Evolutionary conservation across 2,329 filamentous ascomycete species (phyloP).

Genomic region (Trichothecium sympodiale): DNA sequence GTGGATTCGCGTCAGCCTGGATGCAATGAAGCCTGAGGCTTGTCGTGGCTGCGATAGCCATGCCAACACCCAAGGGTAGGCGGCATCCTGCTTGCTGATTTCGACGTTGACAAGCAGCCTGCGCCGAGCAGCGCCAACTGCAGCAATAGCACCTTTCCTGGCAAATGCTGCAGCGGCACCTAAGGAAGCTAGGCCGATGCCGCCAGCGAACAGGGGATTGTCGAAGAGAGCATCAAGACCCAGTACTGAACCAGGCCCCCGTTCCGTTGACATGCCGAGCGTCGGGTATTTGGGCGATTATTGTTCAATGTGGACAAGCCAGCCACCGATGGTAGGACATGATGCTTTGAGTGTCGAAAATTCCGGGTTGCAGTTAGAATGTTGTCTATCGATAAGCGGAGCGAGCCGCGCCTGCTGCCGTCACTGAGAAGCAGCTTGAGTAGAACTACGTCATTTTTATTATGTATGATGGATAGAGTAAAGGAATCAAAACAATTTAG

Average conservation of each 20-base stretch:
- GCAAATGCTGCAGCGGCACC: constrained; percentile 73
- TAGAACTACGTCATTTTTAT: too few relatives aligned
- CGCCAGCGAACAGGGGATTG: constrained; percentile 56
- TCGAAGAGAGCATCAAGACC: constrained; percentile 49
- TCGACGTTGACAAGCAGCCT: constrained; percentile 91
- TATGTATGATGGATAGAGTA: too few relatives aligned
- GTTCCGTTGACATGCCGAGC: constrained; percentile 5
- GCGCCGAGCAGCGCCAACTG: constrained; percentile 63
- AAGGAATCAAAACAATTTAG: too few relatives aligned
- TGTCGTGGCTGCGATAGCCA: constrained; percentile 84
- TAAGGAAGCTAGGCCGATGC: constrained; percentile 83
- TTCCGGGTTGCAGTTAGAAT: too few relatives aligned
- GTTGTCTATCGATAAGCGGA: too few relatives aligned
- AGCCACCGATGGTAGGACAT: constrained; percentile 4
- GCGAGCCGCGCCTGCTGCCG: too few relatives aligned
- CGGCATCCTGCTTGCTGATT: constrained; percentile 86
- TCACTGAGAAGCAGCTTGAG: too few relatives aligned
- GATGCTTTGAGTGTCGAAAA: too few relatives aligned
- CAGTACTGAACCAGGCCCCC: constrained; percentile 22
- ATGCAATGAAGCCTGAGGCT: constrained; percentile 45
- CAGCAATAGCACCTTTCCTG: constrained; percentile 63
- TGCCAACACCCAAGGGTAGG: constrained; percentile 86
- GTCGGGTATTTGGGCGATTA: too few relatives aligned
- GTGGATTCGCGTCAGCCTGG: constrained; percentile 47
- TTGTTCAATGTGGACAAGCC: too few relatives aligned